Conservation (phyloP, 2,329 filamentous ascomycete genomes). For the Sclerotinia glacialis region DNA sequence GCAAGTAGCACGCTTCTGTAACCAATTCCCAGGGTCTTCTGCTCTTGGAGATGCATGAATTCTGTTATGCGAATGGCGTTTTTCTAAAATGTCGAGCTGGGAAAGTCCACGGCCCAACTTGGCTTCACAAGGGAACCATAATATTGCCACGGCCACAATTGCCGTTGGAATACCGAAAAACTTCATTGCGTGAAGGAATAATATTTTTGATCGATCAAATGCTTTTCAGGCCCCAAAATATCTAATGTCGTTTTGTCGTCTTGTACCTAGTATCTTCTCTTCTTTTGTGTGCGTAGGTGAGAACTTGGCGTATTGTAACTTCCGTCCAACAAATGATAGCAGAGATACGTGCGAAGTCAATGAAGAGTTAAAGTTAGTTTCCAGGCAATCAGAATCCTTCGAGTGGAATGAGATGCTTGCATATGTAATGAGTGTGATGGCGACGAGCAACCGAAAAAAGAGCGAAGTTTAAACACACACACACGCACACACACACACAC, state of each 20-base stretch:
- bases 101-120: constrained; percentile 31
- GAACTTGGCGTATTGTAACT: background rate
- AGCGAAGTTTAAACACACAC: background rate
- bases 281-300: background rate
- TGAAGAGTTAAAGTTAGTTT: background rate
- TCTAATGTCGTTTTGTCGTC: background rate
- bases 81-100: constrained; percentile 34
- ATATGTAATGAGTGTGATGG: constrained; percentile 23
- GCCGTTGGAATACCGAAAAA: constrained; percentile 49
- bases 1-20: constrained; percentile 48
- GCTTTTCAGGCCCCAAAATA: background rate
- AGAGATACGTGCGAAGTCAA: constrained; percentile 4
- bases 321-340: background rate
- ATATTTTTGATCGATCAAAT: constrained; percentile 22
- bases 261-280: background rate
- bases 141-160: constrained; percentile 49
- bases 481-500: background rate
- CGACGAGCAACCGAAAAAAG: constrained; percentile 20
- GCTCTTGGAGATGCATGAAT: constrained; percentile 32
- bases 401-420: background rate
- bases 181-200: constrained; percentile 49
- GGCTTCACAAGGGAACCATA: constrained; percentile 40
- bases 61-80: constrained; percentile 34
- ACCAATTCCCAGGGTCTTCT: constrained; percentile 25
- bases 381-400: background rate